These are phyloP conservation scores for Candida sp. DNA, from an alignment of 1,139 yeast species.

Conservation along the genomic window DNA sequence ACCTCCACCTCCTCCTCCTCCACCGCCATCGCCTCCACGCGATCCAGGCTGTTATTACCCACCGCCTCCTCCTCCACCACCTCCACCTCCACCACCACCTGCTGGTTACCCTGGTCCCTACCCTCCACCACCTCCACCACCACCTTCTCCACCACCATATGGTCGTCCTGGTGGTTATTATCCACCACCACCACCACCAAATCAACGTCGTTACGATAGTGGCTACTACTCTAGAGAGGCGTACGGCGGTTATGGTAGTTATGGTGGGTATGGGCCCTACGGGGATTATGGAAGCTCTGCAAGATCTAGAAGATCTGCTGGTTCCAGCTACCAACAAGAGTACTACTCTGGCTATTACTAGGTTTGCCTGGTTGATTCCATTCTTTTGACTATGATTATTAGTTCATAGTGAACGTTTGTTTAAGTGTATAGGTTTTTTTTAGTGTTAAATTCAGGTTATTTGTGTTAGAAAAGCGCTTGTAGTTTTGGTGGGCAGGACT, in stretches of 20 bases:
- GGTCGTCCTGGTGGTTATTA: constrained; percentile 1
- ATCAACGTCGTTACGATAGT: background rate
- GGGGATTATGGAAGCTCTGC: background rate
- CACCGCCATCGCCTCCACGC: no score
- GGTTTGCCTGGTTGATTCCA: background rate
- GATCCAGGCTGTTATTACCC: no score
- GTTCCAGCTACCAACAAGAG: background rate
- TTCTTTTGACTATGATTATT: no score
- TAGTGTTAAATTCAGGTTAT: no score
- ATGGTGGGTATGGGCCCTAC: background rate
- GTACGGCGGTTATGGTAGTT: background rate
- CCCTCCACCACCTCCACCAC: no score
- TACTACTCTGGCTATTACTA: background rate
- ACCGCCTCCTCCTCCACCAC: no score
- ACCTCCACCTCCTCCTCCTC: background rate
- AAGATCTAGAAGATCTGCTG: background rate
- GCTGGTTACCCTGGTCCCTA: no score
- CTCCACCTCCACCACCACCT: no score
- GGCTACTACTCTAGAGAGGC: background rate
- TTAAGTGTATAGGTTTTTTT: no score
- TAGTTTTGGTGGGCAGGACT: no score
- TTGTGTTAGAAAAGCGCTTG: no score
- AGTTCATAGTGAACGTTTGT: no score
- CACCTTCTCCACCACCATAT: constrained; percentile 9
- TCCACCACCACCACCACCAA: constrained; percentile 16